phyloP scores from a whole-genome alignment of 2,329 filamentous ascomycete species.

The Aspergillus sp. region DNA sequence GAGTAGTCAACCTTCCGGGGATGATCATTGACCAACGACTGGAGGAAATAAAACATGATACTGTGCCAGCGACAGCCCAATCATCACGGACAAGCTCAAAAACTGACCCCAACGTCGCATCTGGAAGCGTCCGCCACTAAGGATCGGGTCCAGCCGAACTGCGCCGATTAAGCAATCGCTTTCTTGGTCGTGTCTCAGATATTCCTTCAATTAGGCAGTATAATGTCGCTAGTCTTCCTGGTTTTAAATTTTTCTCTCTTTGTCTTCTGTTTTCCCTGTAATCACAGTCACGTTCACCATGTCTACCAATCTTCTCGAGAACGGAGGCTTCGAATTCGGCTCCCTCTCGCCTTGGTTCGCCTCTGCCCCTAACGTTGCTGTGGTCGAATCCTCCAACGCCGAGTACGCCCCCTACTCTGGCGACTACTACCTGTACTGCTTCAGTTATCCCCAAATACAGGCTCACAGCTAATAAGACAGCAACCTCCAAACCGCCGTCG shows the following conservation, averaged over 20 bases:
- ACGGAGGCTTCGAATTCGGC: slow-evolving; percentile 25
- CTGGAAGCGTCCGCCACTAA: background rate
- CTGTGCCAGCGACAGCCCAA: no score
- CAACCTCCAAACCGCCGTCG: slow-evolving; percentile 20
- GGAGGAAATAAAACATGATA: no score
- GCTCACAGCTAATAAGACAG: slow-evolving; percentile 5
- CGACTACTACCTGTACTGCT: slow-evolving; percentile 21
- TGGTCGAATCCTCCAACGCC: slow-evolving; percentile 12
- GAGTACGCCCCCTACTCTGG: slow-evolving; percentile 18
- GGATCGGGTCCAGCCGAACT: background rate
- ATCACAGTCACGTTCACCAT: background rate
- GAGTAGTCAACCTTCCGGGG: no score
- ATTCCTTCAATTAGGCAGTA: background rate
- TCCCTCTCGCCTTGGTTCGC: slow-evolving; percentile 20
- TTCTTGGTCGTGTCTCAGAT: background rate
- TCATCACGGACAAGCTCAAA: no score
- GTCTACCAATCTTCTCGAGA: slow-evolving; percentile 21
- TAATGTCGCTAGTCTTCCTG: background rate
- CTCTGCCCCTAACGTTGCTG: slow-evolving; percentile 20
- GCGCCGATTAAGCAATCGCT: background rate
- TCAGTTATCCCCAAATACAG: no score
- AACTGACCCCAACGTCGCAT: no score
- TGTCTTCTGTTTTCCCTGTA: background rate
- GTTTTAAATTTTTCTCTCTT: background rate
- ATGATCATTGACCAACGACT: no score